A percentile compares a stretch with the other conserved stretches of the same genome.
phyloP scores from a whole-genome alignment of 305 asterid genomes.

The Fraxinus paxiana region DNA sequence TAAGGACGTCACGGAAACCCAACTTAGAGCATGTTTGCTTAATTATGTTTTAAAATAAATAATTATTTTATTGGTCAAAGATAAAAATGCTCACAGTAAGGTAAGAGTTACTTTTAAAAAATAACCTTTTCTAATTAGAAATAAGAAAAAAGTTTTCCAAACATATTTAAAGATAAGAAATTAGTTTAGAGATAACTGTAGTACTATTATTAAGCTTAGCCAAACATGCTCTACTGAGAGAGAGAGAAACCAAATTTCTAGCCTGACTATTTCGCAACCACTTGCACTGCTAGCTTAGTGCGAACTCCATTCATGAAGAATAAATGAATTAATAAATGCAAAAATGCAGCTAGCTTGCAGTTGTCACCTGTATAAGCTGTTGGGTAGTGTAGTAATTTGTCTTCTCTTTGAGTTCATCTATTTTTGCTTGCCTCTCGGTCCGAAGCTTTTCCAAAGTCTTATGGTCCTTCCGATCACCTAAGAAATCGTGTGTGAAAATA shows the following conservation, averaged over 20 bases:
- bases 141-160: not conserved
- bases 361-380: slow-evolving; percentile 79
- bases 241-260: not conserved
- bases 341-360: slow-evolving; percentile 6
- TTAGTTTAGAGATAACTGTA: not conserved
- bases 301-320: not conserved
- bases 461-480: slow-evolving; percentile 77
- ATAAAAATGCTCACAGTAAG: not conserved
- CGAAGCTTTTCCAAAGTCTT: slow-evolving; percentile 69
- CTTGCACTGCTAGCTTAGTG: not conserved
- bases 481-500: not conserved
- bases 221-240: not conserved
- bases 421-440: slow-evolving; percentile 77
- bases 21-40: not conserved
- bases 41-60: not conserved
- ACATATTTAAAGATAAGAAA: not conserved
- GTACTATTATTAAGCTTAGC: not conserved
- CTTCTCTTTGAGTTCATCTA: slow-evolving; percentile 86
- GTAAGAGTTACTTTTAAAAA: not conserved
- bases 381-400: slow-evolving; percentile 78
- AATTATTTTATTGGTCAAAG: not conserved
- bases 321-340: not conserved
- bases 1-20: not conserved
- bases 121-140: not conserved
- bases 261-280: not conserved